A percentile compares a stretch with the other conserved stretches of the same genome.
Evolutionary conservation across 2,329 filamentous ascomycete species (phyloP).

Genomic region (Penicillium thymicola): DNA sequence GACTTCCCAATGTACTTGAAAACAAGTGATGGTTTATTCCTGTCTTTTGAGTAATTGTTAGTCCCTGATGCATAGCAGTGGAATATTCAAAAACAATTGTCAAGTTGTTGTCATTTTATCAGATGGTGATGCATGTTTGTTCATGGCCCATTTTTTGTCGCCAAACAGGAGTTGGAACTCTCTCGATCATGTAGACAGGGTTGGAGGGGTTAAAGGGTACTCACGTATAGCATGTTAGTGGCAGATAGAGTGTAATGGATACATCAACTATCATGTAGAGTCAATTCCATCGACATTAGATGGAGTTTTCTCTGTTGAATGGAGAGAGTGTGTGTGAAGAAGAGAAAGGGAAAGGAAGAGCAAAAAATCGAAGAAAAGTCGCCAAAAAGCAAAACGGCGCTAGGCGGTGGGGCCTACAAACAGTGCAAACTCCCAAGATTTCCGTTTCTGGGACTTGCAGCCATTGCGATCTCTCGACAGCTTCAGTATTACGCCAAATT

Average conservation of each 20-base stretch:
- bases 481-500: constrained; percentile 9
- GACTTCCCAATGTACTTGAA: constrained; percentile 6
- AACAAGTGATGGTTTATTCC: neutral
- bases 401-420: constrained; percentile 31
- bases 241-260: neutral
- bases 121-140: constrained; percentile 64
- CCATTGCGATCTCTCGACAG: constrained; percentile 7
- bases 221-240: constrained; percentile 27
- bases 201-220: constrained; percentile 14
- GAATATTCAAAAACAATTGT: constrained; percentile 6
- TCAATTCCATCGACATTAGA: constrained; percentile 21
- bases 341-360: constrained; percentile 18
- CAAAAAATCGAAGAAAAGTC: constrained; percentile 15
- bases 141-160: constrained; percentile 55
- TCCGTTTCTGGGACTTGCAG: constrained; percentile 29
- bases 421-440: constrained; percentile 41
- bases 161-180: constrained; percentile 51
- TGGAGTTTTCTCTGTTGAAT: constrained; percentile 11
- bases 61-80: constrained; percentile 5
- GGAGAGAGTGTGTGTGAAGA: constrained; percentile 21
- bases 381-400: constrained; percentile 20
- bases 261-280: neutral
- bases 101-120: constrained; percentile 28
- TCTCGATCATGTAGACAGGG: constrained; percentile 48
- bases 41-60: constrained; percentile 19